These are phyloP conservation scores for Aspergillus intermedius DNA, from an alignment of 2,329 filamentous ascomycete genomes.

Conservation along the genomic window DNA sequence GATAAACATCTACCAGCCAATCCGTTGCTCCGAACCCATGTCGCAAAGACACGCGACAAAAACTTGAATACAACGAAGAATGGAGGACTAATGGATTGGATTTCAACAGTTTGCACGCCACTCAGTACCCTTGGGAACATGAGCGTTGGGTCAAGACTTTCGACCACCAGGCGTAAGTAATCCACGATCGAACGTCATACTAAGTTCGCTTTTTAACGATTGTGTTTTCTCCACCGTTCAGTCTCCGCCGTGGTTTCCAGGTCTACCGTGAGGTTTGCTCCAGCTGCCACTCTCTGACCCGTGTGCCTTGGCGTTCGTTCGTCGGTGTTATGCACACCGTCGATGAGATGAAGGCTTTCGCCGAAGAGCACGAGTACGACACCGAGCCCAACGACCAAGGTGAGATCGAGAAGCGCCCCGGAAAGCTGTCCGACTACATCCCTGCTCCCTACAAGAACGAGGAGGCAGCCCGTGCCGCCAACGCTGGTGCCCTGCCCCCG, in stretches of 20 bases:
- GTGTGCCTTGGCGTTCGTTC: constrained; percentile 86
- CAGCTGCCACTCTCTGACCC: constrained; percentile 91
- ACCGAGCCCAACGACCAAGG: constrained; percentile 96
- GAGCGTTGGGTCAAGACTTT: constrained; percentile 88
- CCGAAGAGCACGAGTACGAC: constrained; percentile 98
- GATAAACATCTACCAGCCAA: constrained; percentile 11
- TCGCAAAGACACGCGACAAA: constrained; percentile 7
- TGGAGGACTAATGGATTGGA: constrained; percentile 21
- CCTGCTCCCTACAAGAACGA: constrained; percentile 97
- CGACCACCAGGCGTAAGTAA: constrained; percentile 86
- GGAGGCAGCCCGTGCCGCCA: constrained; percentile 93
- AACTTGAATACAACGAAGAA: constrained; percentile 8
- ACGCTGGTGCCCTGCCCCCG: constrained; percentile 94
- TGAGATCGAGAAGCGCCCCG: constrained; percentile 95
- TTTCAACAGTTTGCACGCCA: constrained; percentile 70
- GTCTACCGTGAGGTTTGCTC: constrained; percentile 98
- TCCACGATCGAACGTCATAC: background rate
- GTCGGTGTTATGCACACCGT: constrained; percentile 91
- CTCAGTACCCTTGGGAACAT: constrained; percentile 94
- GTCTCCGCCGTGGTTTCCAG: constrained; percentile 97
- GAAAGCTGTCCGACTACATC: constrained; percentile 97
- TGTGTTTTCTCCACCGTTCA: constrained; percentile 31
- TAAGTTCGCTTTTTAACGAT: constrained; percentile 17
- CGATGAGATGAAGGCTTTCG: constrained; percentile 94
- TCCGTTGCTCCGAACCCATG: constrained; percentile 15